Percentiles rank a stretch among this genome's conserved stretches.
phyloP scores from a whole-genome alignment of 1,139 yeast genomes.

The Taiozyma sp. region DNA sequence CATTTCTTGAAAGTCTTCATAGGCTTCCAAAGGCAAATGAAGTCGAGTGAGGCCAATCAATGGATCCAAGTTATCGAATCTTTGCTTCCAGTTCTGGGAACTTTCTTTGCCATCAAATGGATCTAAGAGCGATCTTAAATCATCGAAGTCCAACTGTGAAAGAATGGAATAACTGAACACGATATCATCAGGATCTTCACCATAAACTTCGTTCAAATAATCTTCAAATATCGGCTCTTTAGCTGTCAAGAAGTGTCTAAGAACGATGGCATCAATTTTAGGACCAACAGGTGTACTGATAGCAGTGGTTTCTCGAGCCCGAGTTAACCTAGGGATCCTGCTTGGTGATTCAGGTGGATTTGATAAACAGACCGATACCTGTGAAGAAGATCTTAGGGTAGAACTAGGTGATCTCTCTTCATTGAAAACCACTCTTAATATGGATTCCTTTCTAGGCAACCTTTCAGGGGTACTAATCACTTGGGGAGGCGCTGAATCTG shows the following conservation, averaged over 20 bases:
- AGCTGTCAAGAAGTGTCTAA: slow-evolving; percentile 4
- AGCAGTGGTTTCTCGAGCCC: background rate
- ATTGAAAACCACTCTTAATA: slow-evolving; percentile 2
- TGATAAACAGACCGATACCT: background rate
- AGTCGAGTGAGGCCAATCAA: slow-evolving; percentile 18
- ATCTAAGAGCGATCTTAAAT: slow-evolving; percentile 8
- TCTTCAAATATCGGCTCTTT: slow-evolving; percentile 16
- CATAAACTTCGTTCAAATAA: slow-evolving; percentile 14
- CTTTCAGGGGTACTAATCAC: background rate
- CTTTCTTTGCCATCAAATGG: slow-evolving; percentile 16
- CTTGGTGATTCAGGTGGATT: background rate
- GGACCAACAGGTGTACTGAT: background rate
- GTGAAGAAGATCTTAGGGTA: background rate
- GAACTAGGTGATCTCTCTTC: background rate
- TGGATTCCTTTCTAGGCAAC: slow-evolving; percentile 8
- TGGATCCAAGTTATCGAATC: slow-evolving; percentile 12
- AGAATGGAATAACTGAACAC: slow-evolving; percentile 3
- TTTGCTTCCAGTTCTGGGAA: slow-evolving; percentile 18
- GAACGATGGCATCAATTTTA: background rate
- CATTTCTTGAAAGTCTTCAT: slow-evolving; percentile 10
- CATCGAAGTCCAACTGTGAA: slow-evolving; percentile 2
- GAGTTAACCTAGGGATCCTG: slow-evolving; percentile 1
- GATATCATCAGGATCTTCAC: slow-evolving; percentile 15
- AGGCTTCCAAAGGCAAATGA: slow-evolving; percentile 10
- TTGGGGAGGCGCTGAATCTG: background rate